Evolutionary conservation across 257 asterid species (phyloP), one percentile per base, ranked within the genome.

Genomic region (Solanum virginianum): DNA sequence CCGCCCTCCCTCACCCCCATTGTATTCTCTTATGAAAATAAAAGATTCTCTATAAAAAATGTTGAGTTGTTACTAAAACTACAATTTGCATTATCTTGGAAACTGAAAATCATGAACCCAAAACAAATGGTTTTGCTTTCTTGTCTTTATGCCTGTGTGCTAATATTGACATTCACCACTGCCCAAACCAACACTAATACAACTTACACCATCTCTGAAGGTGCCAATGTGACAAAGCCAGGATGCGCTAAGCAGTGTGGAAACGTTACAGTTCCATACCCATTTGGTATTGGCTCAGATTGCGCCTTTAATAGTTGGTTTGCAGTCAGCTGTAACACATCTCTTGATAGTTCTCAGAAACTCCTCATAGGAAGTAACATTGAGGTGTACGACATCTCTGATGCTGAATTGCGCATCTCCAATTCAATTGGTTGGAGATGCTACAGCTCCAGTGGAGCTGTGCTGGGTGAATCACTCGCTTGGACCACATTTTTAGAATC

Each of bases 281-380:
- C 93, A 1, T 91, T 93, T 63, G 92, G 92, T 65, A 49, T 90
- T 20, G 93, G 91, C 63, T 26, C 92, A 5, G 83, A 83, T n/a
- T 91, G 95, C 62, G 88, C 93, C 1, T 3, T 88, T 0, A 13
- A 53, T 85, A 7, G 82, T 0, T 80, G 47, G 39, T 92, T 88
- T 60, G 87, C 85, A 18, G 83, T 91, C 86, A 53, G 17, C 84
- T 93, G 96, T 88, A 53, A 88, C 63, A 60, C 69, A 11, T 85
- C 89, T 39, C 1, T 57, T 57, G 20, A 57, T 57, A 26, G 26
- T 57, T 57, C 65, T 20, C 24, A 70, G 32, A 71, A 2, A 71
- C 55, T 10, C 53, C 9, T 39, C 32, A 41, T 71, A 10, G 53
- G 32, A 10, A 70, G 17, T 9, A 17, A 9, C 11, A 29, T 92